Evolutionary conservation across 257 asterid species (phyloP).

Genomic region (Solanum bukasovii): DNA sequence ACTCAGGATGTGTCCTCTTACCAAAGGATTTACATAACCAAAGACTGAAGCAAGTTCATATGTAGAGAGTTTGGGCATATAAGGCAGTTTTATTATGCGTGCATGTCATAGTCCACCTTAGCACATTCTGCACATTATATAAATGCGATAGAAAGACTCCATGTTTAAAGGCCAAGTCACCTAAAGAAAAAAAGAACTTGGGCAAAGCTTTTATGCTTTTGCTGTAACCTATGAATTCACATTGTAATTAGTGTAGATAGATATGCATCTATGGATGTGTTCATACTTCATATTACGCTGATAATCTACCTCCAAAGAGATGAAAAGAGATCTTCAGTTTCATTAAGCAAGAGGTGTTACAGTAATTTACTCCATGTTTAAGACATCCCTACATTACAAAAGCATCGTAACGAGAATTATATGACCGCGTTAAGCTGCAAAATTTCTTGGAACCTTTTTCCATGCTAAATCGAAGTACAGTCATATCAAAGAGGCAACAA

Average conservation of each 20-base stretch:
- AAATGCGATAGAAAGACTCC: neutral
- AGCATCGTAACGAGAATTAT: neutral
- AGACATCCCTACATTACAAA: neutral
- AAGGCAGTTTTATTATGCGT: neutral
- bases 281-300: neutral
- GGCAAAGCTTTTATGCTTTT: neutral
- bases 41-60: neutral
- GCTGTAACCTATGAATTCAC: neutral
- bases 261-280: neutral
- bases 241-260: neutral
- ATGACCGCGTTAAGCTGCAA: neutral
- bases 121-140: neutral
- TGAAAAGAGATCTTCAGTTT: neutral
- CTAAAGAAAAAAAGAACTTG: neutral
- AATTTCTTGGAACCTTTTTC: neutral
- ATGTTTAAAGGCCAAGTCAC: neutral
- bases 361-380: neutral
- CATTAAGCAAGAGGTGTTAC: neutral
- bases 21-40: neutral
- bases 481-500: neutral
- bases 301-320: neutral
- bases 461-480: neutral
- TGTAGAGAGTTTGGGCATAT: neutral
- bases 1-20: neutral
- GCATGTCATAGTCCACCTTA: neutral